Evolutionary conservation across 495 filamentous ascomycete genomes (phyloP).

Genomic region (Astrothelium macrocarpum): DNA sequence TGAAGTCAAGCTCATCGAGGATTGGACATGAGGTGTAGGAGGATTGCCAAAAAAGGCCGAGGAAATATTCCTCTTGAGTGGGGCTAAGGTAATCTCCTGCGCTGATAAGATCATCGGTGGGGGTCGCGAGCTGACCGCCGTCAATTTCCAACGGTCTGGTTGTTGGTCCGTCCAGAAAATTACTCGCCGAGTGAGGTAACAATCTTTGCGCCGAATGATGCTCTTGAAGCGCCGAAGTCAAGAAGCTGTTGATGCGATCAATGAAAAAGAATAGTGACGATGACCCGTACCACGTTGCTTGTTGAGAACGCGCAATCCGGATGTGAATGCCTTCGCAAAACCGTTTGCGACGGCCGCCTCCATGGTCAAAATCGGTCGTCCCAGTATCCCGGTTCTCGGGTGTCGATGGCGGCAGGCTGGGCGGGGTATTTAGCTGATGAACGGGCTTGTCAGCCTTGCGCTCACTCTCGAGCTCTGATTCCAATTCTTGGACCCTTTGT

Average conservation of each 20-base stretch:
- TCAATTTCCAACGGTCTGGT: neutral
- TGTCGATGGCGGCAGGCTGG: neutral
- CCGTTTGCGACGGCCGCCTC: neutral
- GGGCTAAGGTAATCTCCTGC: constrained; percentile 17
- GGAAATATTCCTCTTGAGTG: constrained; percentile 41
- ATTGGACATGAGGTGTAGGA: constrained; percentile 35
- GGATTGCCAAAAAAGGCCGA: constrained; percentile 42
- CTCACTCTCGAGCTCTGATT: constrained; percentile 26
- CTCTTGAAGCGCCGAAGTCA: constrained; percentile 28
- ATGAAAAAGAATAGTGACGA: constrained; percentile 30
- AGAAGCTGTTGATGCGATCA: constrained; percentile 25
- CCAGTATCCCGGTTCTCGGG: neutral
- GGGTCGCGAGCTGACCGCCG: neutral
- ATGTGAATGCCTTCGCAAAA: constrained; percentile 26
- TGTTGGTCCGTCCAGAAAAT: constrained; percentile 10
- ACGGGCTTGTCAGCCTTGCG: neutral
- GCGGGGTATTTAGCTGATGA: neutral
- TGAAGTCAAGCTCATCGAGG: constrained; percentile 41
- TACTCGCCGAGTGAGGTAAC: constrained; percentile 16
- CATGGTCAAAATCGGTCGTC: neutral
- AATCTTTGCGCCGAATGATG: constrained; percentile 17
- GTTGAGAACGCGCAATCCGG: constrained; percentile 2
- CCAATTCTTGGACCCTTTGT: constrained; percentile 32
- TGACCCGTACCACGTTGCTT: constrained; percentile 28
- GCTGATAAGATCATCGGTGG: constrained; percentile 7